These are phyloP conservation scores for Sclerotinia sclerotiorum DNA, from an alignment of 2,329 filamentous ascomycete genomes.

Conservation along the genomic window DNA sequence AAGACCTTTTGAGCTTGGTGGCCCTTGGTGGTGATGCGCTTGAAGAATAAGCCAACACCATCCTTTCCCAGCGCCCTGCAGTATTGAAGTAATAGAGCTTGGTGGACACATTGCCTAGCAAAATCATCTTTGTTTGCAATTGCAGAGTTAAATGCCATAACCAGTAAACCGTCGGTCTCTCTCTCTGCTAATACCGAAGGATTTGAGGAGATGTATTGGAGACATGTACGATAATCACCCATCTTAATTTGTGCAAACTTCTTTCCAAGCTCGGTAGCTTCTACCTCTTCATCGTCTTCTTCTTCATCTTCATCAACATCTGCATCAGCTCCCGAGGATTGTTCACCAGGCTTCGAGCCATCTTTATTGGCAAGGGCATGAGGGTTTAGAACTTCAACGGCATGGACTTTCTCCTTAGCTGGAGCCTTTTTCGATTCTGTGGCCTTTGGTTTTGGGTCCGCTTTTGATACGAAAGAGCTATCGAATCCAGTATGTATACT, in stretches of 20 bases:
- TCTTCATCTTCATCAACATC: slow-evolving; percentile 61
- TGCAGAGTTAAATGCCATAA: slow-evolving; percentile 88
- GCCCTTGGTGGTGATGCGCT: slow-evolving; percentile 83
- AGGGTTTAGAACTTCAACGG: slow-evolving; percentile 77
- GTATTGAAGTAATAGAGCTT: slow-evolving; percentile 90
- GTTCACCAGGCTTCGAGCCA: slow-evolving; percentile 43
- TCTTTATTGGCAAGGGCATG: slow-evolving; percentile 46
- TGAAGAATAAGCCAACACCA: slow-evolving; percentile 91
- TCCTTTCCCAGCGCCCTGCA: slow-evolving; percentile 86
- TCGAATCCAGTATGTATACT: slow-evolving; percentile 86
- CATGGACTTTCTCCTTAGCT: slow-evolving; percentile 48
- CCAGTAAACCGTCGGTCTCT: slow-evolving; percentile 86
- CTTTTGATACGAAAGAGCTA: slow-evolving; percentile 76
- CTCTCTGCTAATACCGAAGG: slow-evolving; percentile 77
- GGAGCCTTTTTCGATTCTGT: slow-evolving; percentile 37
- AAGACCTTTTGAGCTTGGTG: slow-evolving; percentile 92
- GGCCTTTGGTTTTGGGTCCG: slow-evolving; percentile 39
- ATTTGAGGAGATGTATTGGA: slow-evolving; percentile 76
- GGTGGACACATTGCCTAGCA: slow-evolving; percentile 85
- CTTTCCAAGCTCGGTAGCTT: slow-evolving; percentile 75
- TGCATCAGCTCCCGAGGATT: slow-evolving; percentile 60
- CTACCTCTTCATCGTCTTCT: slow-evolving; percentile 70
- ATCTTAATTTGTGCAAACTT: slow-evolving; percentile 77
- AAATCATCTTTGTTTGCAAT: slow-evolving; percentile 74
- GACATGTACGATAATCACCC: slow-evolving; percentile 69